A percentile compares a stretch with the other conserved stretches of the same genome.
phyloP scores from a whole-genome alignment of 257 asterid genomes.

The Jacaranda mimosifolia region DNA sequence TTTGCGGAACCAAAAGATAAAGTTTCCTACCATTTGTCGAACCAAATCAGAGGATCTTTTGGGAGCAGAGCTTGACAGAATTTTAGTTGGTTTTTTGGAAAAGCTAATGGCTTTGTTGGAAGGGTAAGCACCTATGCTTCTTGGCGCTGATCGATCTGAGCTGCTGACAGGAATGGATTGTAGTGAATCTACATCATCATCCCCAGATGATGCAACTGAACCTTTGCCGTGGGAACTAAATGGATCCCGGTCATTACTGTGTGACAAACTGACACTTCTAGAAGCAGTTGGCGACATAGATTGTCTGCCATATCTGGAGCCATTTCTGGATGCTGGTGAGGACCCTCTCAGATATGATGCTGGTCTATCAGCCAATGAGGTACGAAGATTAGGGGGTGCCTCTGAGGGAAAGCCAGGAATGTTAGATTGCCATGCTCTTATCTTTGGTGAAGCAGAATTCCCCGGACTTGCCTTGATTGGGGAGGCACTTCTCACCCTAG shows the following conservation, averaged over 20 bases:
- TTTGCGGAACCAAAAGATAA: slow-evolving; percentile 29
- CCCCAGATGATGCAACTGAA: slow-evolving; percentile 91
- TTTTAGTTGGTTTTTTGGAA: slow-evolving; percentile 70
- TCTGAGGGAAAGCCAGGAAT: slow-evolving; percentile 87
- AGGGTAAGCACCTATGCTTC: slow-evolving; percentile 53
- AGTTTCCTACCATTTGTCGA: slow-evolving; percentile 75
- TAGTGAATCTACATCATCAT: slow-evolving; percentile 84
- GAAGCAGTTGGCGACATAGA: slow-evolving; percentile 95
- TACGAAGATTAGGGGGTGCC: slow-evolving; percentile 97
- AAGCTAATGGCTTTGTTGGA: slow-evolving; percentile 57
- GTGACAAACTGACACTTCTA: slow-evolving; percentile 80
- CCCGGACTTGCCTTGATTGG: slow-evolving; percentile 82
- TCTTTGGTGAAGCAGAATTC: slow-evolving; percentile 87
- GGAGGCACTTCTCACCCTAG: slow-evolving; percentile 76
- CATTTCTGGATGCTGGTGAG: slow-evolving; percentile 91
- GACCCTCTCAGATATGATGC: slow-evolving; percentile 92
- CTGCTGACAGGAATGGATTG: slow-evolving; percentile 66
- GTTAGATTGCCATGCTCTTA: slow-evolving; percentile 80
- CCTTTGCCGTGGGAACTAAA: slow-evolving; percentile 78
- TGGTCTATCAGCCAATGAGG: slow-evolving; percentile 93
- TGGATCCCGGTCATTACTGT: slow-evolving; percentile 78
- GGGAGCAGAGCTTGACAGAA: slow-evolving; percentile 78
- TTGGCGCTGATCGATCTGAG: slow-evolving; percentile 64
- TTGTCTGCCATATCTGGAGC: slow-evolving; percentile 77
- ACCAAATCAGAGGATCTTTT: slow-evolving; percentile 90